Conservation (phyloP, 1,284 basidiomycete species). For the Pseudozyma hubeiensis region DNA sequence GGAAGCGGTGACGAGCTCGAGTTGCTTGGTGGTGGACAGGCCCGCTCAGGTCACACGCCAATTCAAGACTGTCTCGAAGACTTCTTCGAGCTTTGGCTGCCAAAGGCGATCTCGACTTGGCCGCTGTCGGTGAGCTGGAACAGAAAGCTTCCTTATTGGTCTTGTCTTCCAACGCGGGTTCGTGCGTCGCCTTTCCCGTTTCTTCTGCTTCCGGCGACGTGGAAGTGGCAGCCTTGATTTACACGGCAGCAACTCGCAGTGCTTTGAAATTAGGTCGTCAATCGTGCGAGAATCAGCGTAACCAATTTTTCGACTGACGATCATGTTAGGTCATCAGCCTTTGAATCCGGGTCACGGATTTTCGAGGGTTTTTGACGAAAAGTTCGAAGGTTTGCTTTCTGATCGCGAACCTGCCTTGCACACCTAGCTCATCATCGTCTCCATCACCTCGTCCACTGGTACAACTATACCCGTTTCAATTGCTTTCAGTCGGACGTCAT, state of each 20-base stretch:
- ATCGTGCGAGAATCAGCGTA: slow-evolving; percentile 27
- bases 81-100: too few relatives aligned
- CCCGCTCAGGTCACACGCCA: slow-evolving; percentile 6
- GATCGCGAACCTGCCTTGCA: slow-evolving; percentile 12
- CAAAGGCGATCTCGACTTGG: neutral
- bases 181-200: slow-evolving; percentile 17
- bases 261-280: neutral
- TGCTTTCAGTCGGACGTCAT: too few relatives aligned
- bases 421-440: too few relatives aligned
- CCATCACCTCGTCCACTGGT: too few relatives aligned
- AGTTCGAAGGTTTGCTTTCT: slow-evolving; percentile 24
- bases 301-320: slow-evolving; percentile 9
- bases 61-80: neutral
- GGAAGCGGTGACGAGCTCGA: slow-evolving; percentile 6
- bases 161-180: slow-evolving; percentile 23
- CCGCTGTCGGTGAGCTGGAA: slow-evolving; percentile 30
- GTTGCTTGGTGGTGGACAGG: neutral
- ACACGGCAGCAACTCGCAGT: too few relatives aligned
- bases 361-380: slow-evolving; percentile 31
- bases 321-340: slow-evolving; percentile 11
- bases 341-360: slow-evolving; percentile 18
- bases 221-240: slow-evolving; percentile 13
- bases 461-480: too few relatives aligned
- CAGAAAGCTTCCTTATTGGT: slow-evolving; percentile 5
- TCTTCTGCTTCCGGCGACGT: slow-evolving; percentile 47